A percentile compares a stretch with the other conserved stretches of the same genome.
Conservation (phyloP, 2,329 filamentous ascomycete species). For the Gaeumannomyces sp. region DNA sequence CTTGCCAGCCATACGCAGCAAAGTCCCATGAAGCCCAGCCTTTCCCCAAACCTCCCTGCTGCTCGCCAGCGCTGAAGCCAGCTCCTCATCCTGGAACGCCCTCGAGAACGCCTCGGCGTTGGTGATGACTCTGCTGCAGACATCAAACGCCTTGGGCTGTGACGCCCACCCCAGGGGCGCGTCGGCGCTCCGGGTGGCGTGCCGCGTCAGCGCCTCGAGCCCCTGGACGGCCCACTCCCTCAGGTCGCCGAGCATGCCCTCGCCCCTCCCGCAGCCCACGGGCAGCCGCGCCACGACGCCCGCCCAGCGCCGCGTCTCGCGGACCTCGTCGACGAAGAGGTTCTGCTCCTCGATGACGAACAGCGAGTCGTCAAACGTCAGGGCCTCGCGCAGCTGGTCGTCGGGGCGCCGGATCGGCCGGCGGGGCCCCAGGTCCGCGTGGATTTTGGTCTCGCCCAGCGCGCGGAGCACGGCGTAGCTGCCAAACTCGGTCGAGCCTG, state of each 20-base stretch:
- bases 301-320: conserved; percentile 67
- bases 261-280: not conserved
- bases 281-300: conserved; percentile 34
- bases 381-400: conserved; percentile 36
- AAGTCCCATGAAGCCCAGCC: conserved; percentile 14
- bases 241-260: conserved; percentile 19
- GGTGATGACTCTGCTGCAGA: conserved; percentile 45
- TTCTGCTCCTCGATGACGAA: conserved; percentile 93
- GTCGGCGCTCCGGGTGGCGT: conserved; percentile 33
- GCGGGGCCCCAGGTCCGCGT: not conserved
- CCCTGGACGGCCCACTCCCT: conserved; percentile 45
- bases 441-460: conserved; percentile 21
- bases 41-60: conserved; percentile 8
- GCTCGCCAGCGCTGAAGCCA: conserved; percentile 11
- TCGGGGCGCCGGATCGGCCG: conserved; percentile 21
- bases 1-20: conserved; percentile 14
- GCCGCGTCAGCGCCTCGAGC: conserved; percentile 34
- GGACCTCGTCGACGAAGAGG: conserved; percentile 78
- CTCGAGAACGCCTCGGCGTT: conserved; percentile 28
- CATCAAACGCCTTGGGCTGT: conserved; percentile 59
- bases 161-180: conserved; percentile 69
- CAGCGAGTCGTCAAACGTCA: conserved; percentile 58
- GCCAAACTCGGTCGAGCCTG: conserved; percentile 28
- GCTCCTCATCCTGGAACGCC: not conserved
- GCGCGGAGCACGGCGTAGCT: conserved; percentile 37